These are phyloP conservation scores for Mrakia frigida DNA, from an alignment of 768 basidiomycete genomes.

Conservation along the genomic window DNA sequence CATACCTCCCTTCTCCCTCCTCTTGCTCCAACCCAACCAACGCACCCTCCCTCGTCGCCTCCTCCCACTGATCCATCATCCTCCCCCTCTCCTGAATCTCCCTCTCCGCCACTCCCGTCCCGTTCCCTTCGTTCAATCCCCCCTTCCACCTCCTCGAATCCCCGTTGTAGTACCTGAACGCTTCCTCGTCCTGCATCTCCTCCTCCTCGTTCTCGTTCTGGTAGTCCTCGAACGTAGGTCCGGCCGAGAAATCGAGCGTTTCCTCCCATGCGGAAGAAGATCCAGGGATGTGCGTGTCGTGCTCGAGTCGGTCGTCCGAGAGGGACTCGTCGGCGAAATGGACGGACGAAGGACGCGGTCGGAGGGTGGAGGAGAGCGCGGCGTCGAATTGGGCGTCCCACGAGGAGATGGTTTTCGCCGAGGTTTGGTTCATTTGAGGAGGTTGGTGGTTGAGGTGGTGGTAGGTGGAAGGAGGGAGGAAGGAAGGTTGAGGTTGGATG, in stretches of 20 bases:
- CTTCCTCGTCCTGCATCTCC: slow-evolving; percentile 35
- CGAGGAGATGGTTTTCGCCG: neutral
- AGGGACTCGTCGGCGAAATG: slow-evolving; percentile 1
- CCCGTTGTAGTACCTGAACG: slow-evolving; percentile 30
- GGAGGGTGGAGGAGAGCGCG: neutral
- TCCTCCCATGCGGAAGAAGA: slow-evolving; percentile 39
- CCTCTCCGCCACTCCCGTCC: neutral
- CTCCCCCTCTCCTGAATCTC: slow-evolving; percentile 54
- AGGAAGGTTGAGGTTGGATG: neutral
- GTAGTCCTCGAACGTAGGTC: neutral
- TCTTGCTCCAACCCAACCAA: too few relatives aligned
- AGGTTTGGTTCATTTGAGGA: neutral
- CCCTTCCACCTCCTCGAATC: neutral
- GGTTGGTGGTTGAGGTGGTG: neutral
- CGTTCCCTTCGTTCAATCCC: neutral
- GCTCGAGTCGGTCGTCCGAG: neutral
- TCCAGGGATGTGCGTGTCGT: slow-evolving; percentile 33
- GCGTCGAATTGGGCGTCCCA: slow-evolving; percentile 26
- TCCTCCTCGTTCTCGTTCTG: slow-evolving; percentile 30
- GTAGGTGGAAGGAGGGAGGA: neutral
- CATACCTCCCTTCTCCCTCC: slow-evolving; percentile 52
- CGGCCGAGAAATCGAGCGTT: neutral
- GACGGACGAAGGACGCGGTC: neutral
- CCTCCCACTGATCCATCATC: slow-evolving; percentile 74
- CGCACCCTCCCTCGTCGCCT: slow-evolving; percentile 64